Evolutionary conservation across 495 filamentous ascomycete genomes (phyloP), one percentile per base, ranked within the genome.

Genomic region (Symbiotaphrina buchneri): DNA sequence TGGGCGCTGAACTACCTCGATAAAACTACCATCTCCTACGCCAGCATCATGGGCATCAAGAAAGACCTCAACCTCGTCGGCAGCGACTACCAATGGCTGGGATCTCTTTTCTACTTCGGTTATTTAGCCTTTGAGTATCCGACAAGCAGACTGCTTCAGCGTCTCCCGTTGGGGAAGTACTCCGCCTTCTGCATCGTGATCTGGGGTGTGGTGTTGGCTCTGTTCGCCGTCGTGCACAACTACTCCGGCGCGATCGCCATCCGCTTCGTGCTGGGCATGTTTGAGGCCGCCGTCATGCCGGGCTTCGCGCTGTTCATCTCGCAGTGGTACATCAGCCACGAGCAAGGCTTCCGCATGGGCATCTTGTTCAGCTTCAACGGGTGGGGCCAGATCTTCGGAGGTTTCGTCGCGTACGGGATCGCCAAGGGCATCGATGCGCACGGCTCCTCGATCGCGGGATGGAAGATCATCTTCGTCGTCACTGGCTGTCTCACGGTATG

Each of bases 101-200:
- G 25, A 11, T 7, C 26, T 6, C 56, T 59, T 46, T 61, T 67
- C 35, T 67, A 61, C 43, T 56, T 65, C 38, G 56, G 51, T 25
- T 62, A 65, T n/a, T 43, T 70, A 28, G 48, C 43, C 1, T 56
- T 37, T 41, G 65, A 71, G 41, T 68, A 62, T 28, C 57, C 66
- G 0, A 65, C 64, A 15, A 66, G 58, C 31, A 56, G 59, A 34
- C 56, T 73, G 18, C 60, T 71, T 13, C 65, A 71, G 36, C 46
- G 56, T 3, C 54, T 73, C n/a, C 67, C 67, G 1, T 53, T 73
- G 27, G 67, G 59, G 17, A 65, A 65, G 32, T 62, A 62, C 32
- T 33, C 55, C 18, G 49, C 55, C 10, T 42, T 51, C 31, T 43
- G 40, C 26, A 56, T 61, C 13, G 45, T 55, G 18, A 25, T 7